These are phyloP conservation scores for Boletellus ananiceps DNA, from an alignment of 768 basidiomycete genomes.

Conservation along the genomic window DNA sequence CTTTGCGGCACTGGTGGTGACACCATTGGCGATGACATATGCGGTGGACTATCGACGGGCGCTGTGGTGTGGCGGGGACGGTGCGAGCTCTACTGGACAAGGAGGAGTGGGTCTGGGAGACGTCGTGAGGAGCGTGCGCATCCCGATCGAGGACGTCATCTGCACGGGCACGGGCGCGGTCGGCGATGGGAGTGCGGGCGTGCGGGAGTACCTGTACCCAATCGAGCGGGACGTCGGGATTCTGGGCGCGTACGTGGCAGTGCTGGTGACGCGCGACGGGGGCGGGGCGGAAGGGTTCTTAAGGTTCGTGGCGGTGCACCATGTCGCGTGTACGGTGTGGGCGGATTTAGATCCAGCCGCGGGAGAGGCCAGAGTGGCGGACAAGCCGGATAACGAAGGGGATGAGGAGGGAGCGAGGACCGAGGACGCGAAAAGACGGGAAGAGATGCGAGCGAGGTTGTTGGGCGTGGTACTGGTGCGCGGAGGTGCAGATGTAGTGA, in stretches of 20 bases:
- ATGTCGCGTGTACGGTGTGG: conserved; percentile 75
- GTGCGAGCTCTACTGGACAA: conserved; percentile 30
- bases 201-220: conserved; percentile 68
- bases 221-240: conserved; percentile 59
- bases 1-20: conserved; percentile 72
- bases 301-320: conserved; percentile 68
- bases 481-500: conserved; percentile 43
- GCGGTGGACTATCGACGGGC: conserved; percentile 78
- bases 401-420: neutral
- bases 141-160: conserved; percentile 48
- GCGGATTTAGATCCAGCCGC: conserved; percentile 43
- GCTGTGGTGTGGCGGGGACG: conserved; percentile 77
- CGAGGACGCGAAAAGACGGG: neutral
- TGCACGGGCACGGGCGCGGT: conserved; percentile 5
- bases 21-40: conserved; percentile 73
- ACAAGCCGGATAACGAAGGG: neutral
- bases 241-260: conserved; percentile 58
- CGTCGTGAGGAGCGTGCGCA: conserved; percentile 53
- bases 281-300: conserved; percentile 50
- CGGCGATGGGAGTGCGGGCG: conserved; percentile 22
- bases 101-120: conserved; percentile 3
- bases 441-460: conserved; percentile 37
- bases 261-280: conserved; percentile 33
- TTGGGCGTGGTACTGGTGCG: conserved; percentile 49
- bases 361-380: neutral